Conservation (phyloP, 768 basidiomycete species). For the Phanerochaete sordida region DNA sequence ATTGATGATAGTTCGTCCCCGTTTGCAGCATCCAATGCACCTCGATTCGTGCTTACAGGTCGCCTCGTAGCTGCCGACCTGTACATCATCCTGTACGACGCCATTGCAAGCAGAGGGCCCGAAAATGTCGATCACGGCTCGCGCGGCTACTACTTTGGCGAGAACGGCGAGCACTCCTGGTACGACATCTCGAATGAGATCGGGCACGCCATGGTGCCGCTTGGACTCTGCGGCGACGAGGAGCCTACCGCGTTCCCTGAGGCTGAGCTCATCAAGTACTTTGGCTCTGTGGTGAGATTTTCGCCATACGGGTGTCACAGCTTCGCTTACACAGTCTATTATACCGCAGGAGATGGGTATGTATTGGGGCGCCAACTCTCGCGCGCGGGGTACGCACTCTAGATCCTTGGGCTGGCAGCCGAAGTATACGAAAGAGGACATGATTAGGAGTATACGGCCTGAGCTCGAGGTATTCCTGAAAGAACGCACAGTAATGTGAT, state of each 20-base stretch:
- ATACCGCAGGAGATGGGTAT: slow-evolving; percentile 14
- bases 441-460: slow-evolving; percentile 43
- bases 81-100: slow-evolving; percentile 37
- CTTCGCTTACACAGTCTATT: background rate
- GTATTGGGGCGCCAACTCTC: slow-evolving; percentile 23
- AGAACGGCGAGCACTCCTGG: slow-evolving; percentile 26
- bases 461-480: slow-evolving; percentile 35
- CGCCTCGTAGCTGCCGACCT: slow-evolving; percentile 24
- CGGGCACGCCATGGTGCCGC: slow-evolving; percentile 27
- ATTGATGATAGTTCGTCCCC: too few relatives aligned
- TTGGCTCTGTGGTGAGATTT: slow-evolving; percentile 24
- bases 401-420: slow-evolving; percentile 52
- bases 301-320: background rate
- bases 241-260: slow-evolving; percentile 40
- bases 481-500: too few relatives aligned
- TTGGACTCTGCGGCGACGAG: slow-evolving; percentile 22
- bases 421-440: slow-evolving; percentile 42
- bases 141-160: slow-evolving; percentile 30
- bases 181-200: slow-evolving; percentile 31
- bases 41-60: too few relatives aligned
- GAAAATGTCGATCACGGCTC: slow-evolving; percentile 24
- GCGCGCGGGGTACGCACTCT: slow-evolving; percentile 27
- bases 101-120: slow-evolving; percentile 16
- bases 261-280: slow-evolving; percentile 41
- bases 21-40: too few relatives aligned